Evolutionary conservation across 2,329 filamentous ascomycete genomes (phyloP).

Genomic region (Teratosphaeria pseudoeucalypti): DNA sequence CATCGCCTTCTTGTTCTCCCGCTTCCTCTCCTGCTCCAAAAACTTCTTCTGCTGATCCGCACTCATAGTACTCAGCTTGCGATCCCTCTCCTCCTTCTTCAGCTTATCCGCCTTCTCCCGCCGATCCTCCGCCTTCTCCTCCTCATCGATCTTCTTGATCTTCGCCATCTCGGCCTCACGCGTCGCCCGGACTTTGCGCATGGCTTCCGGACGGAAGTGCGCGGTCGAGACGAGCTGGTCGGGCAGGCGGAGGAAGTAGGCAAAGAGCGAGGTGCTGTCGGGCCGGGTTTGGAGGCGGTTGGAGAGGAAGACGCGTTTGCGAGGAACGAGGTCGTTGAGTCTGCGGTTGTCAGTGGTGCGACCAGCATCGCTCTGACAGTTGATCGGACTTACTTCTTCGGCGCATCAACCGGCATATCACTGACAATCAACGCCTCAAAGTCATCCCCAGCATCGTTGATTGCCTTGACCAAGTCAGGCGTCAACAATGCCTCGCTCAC

Average conservation of each 20-base stretch:
- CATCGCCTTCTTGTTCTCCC: conserved; percentile 49
- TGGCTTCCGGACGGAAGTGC: conserved; percentile 80
- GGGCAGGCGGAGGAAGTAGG: conserved; percentile 67
- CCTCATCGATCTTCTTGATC: conserved; percentile 70
- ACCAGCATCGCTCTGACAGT: not conserved
- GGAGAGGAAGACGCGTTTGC: conserved; percentile 78
- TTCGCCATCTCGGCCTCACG: conserved; percentile 73
- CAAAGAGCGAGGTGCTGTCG: conserved; percentile 58
- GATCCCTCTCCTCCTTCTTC: conserved; percentile 66
- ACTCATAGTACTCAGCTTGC: conserved; percentile 62
- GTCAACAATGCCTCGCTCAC: conserved; percentile 82
- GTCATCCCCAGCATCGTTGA: conserved; percentile 65
- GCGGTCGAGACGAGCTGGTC: conserved; percentile 66
- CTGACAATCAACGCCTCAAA: conserved; percentile 82
- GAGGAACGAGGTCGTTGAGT: conserved; percentile 70
- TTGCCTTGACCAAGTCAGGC: conserved; percentile 71
- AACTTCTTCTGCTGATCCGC: conserved; percentile 44
- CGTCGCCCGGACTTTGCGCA: conserved; percentile 68
- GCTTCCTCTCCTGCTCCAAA: conserved; percentile 77
- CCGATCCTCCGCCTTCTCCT: conserved; percentile 53
- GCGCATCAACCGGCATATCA: conserved; percentile 82
- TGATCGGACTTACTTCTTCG: conserved; percentile 54
- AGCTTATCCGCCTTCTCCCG: conserved; percentile 47
- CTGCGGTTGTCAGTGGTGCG: conserved; percentile 33
- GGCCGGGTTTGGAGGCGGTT: conserved; percentile 52